Conservation (phyloP, 306 rosid species). For the Rosa multiflora region DNA sequence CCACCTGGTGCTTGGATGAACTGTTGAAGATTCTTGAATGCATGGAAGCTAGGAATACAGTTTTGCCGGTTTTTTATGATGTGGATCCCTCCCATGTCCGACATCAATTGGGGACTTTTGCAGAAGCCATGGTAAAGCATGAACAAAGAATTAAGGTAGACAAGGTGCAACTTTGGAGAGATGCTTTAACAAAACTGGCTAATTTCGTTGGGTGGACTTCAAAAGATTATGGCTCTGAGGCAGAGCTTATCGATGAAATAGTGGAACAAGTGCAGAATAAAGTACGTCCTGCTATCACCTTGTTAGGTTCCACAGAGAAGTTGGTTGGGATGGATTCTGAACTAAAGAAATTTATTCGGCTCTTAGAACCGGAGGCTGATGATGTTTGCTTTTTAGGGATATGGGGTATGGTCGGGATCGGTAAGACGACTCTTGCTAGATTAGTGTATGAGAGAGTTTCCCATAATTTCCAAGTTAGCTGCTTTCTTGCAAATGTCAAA, state of each 20-base stretch:
- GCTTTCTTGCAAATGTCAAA: not conserved
- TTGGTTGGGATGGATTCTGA: not conserved
- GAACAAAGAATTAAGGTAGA: not conserved
- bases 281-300: not conserved
- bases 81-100: conserved; percentile 13
- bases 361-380: not conserved
- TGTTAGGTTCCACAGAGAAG: not conserved
- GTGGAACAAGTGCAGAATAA: not conserved
- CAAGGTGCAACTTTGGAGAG: conserved; percentile 1
- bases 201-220: conserved; percentile 16
- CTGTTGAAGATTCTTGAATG: conserved; percentile 11
- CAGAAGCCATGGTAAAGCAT: not conserved
- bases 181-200: not conserved
- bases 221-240: not conserved
- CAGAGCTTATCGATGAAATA: conserved; percentile 6
- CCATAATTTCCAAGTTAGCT: not conserved
- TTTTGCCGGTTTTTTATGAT: conserved; percentile 11
- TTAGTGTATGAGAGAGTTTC: not conserved
- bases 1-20: not conserved
- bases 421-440: not conserved
- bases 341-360: not conserved
- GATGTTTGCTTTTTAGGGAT: not conserved
- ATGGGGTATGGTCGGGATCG: not conserved
- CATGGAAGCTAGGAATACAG: not conserved
- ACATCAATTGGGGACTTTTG: not conserved